Conservation (phyloP, 148 eudicot genomes). For the Rhododendron griersonianum region DNA sequence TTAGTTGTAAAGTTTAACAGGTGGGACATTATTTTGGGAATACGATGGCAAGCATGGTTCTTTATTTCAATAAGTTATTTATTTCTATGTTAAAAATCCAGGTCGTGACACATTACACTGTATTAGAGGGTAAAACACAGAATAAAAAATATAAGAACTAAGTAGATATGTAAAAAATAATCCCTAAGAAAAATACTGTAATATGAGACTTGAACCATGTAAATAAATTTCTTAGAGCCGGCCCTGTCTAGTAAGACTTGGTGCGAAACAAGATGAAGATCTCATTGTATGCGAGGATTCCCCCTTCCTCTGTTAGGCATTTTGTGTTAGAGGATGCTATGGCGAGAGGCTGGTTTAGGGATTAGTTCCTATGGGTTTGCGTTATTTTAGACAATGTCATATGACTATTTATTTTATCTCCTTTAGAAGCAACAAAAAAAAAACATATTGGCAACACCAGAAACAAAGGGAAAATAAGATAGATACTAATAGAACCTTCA, state of each 20-base stretch:
- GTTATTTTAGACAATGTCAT: neutral
- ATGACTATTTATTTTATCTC: neutral
- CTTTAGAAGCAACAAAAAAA: neutral
- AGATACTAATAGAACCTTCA: conserved; percentile 50
- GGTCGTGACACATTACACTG: neutral
- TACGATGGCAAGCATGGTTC: no score
- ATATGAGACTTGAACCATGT: neutral
- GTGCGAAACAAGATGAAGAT: neutral
- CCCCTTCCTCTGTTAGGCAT: neutral
- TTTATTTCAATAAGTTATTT: no score
- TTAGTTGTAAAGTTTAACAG: no score
- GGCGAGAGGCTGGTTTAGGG: neutral
- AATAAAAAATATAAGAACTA: neutral
- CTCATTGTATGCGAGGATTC: neutral
- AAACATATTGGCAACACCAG: neutral
- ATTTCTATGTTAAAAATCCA: no score
- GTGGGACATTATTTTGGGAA: no score
- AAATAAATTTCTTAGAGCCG: no score
- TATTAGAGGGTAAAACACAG: neutral
- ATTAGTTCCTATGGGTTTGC: neutral
- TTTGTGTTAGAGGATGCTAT: neutral
- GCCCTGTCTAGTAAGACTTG: neutral
- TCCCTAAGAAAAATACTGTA: neutral
- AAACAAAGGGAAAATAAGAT: neutral
- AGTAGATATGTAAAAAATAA: neutral